These are phyloP conservation scores for Arachis monticola DNA, from an alignment of 331 rosid species.

Conservation along the genomic window DNA sequence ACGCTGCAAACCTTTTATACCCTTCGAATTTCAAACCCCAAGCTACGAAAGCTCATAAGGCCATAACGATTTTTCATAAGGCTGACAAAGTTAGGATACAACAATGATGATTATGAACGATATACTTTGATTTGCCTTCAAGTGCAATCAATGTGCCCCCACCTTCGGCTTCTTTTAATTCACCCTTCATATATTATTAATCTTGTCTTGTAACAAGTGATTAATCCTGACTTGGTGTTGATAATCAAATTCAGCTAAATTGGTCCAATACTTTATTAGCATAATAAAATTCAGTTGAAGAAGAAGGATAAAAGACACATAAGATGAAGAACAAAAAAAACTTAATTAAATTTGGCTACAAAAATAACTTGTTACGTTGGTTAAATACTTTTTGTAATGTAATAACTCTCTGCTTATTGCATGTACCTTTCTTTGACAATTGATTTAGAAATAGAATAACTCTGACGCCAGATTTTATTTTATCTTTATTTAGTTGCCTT, in stretches of 20 bases:
- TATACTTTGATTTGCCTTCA: conserved; percentile 39
- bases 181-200: neutral
- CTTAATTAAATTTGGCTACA: too few relatives aligned
- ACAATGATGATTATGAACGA: conserved; percentile 21
- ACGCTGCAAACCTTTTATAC: conserved; percentile 10
- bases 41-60: neutral
- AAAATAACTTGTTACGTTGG: too few relatives aligned
- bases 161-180: neutral
- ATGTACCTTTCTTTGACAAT: neutral
- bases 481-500: neutral
- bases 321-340: too few relatives aligned
- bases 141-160: conserved; percentile 48
- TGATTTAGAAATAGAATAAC: neutral
- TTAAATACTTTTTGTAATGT: neutral
- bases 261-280: too few relatives aligned
- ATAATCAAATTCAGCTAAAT: too few relatives aligned
- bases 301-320: too few relatives aligned
- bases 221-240: too few relatives aligned
- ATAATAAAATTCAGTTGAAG: too few relatives aligned
- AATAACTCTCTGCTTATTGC: neutral
- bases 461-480: neutral
- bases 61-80: conserved; percentile 23
- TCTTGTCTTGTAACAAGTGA: too few relatives aligned
- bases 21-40: conserved; percentile 36
- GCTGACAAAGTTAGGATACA: conserved; percentile 42